Base-by-base conservation (phyloP, 2,329 filamentous ascomycete genomes). In the Neocucurbitaria cava region DNA sequence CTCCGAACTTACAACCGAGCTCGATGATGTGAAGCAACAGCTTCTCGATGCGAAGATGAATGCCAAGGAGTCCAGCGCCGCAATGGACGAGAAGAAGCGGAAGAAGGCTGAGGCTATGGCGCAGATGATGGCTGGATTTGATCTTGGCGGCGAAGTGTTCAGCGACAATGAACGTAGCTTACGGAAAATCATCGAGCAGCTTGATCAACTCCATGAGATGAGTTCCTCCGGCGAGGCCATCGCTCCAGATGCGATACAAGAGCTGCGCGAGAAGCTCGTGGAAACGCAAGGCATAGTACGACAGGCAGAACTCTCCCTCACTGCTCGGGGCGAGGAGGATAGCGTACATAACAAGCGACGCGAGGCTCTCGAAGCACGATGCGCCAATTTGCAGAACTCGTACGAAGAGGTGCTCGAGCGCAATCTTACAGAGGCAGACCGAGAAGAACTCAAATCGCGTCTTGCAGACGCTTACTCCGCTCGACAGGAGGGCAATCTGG, bases 71-170 rank as follows among this genome's bases (percentile, higher is more conserved):
- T 94, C 90, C 1, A 92, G 87, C 40, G 92, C 92, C 8, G 89
- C 92, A 15, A 81, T 96, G 18, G 94, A 98, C 66, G 95, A 98
- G 78, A 99, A 99, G 83, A 96, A 98, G 79, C 94, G 92, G 83
- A 93, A 92, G 81, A 99, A 99, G 84, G 92, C 93, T 0, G 95
- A 99, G 80, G 95, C 96, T 79, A 99, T 99, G 95, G 95, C 95
- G 39, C 91, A 97, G 84, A 99, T 99, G 95, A 97, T 99, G 94
- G 95, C 95, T 54, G 92, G 94, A 3, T 98, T 99, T 69, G 94
- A 99, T 70, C 85, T 99, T 30, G 94, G 92, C 40, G 89, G 90
- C 44, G 93, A 97, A 53, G 88, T 96, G 28, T 96, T 98, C 75
- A 96, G 92, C 64, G 90, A 95, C 54, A 96, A 96, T 66, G 95